These are phyloP conservation scores for Sphenostylis stenocarpa DNA, from an alignment of 306 rosid genomes.

Conservation along the genomic window DNA sequence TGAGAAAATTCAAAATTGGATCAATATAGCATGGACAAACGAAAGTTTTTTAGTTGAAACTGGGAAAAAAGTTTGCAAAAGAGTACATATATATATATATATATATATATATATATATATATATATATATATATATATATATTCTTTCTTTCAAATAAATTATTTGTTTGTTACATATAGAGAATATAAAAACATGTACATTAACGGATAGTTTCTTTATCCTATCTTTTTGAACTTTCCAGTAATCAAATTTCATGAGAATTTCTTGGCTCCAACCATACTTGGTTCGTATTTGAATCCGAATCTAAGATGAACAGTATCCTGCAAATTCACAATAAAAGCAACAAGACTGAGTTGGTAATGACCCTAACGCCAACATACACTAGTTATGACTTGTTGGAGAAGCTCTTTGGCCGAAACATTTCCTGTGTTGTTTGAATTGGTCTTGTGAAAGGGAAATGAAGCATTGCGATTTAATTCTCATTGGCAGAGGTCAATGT, in stretches of 20 bases:
- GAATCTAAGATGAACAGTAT: background rate
- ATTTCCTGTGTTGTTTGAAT: slow-evolving; percentile 1
- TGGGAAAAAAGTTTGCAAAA: background rate
- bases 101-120: no score
- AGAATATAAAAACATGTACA: background rate
- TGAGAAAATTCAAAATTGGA: slow-evolving; percentile 8
- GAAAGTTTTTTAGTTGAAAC: background rate
- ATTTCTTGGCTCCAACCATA: background rate
- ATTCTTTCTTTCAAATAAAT: slow-evolving; percentile 19
- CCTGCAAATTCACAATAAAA: background rate
- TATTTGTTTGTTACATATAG: background rate
- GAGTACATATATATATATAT: no score
- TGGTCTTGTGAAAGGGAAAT: background rate
- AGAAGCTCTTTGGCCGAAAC: background rate
- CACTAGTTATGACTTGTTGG: background rate
- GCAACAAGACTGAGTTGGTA: background rate
- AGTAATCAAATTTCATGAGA: background rate
- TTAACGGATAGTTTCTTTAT: slow-evolving; percentile 1
- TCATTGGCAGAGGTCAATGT: background rate
- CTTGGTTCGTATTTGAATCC: background rate
- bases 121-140: no score
- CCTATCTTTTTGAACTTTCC: background rate
- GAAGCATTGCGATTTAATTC: background rate
- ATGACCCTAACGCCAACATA: background rate
- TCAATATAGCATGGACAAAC: slow-evolving; percentile 1